Base-by-base conservation (phyloP, 2,329 filamentous ascomycete species). In the Teratosphaeria viscida region DNA sequence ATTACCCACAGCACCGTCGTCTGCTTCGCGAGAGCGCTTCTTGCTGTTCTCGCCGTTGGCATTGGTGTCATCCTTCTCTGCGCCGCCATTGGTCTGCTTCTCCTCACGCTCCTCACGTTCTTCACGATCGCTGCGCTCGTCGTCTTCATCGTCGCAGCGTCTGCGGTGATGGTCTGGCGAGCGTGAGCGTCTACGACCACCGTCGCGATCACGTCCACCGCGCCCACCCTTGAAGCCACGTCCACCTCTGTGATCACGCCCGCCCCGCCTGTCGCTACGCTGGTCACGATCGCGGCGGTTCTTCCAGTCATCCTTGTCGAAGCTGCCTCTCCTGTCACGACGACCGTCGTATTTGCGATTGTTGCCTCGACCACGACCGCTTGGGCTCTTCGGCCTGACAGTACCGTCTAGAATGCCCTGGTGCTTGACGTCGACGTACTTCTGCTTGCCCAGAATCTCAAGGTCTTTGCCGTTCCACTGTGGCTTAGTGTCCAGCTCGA, bases 361-460 rank as follows among this genome's bases (percentile, higher is more conserved):
- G 26, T 57, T 68, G 66, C 59, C 68, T 54, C 68, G 66, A 16
- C 64, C 64, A 32, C 65, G 39, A 49, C 14, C 23, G 19, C 47
- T 27, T 5, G 19, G 39, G 39, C 59, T 57, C 39, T 56, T 54
- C 4, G 71, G 68, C 67, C 72, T 67, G 63, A 77, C 70, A 61
- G 70, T 74, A 57, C 75, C 73, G 7, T 75, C 73, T 56, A 72
- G 70, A 65, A 79, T 78, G 59, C 75, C 75, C 60, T 76, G 64
- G 63, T 73, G 74, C 72, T 80, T 80, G 70, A 71, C 72, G 59
- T 76, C 73, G 65, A 88, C 87, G 75, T 99, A 99, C 19, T 85
- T 88, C 69, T 84, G 83, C 85, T 99, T 99, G 75, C 85, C 86
- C 85, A 90, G 92, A 77, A 94, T 86, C 72, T 85, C 78, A 57